Base-by-base conservation (phyloP, 2,329 filamentous ascomycete species). In the Diplodia scrobiculata region DNA sequence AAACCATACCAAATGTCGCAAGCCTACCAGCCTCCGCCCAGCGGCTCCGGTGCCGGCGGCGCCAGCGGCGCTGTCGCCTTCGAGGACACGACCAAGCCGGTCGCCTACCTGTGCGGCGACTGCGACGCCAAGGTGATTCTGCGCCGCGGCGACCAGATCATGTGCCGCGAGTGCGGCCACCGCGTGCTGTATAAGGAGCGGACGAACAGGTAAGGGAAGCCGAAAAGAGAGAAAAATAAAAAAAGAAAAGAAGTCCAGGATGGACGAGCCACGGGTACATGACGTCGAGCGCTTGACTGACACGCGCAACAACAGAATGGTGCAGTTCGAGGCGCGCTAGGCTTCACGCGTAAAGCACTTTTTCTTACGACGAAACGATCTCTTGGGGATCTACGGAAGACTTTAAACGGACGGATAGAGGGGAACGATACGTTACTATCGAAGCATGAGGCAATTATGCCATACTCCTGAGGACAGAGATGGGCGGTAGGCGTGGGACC, bases 101-200 rank as follows among this genome's bases (percentile, higher is more conserved):
- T 83, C 19, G 74, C 78, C 68, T 84, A 84, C 76, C 76, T 80
- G 41, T 96, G 91, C 82, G 92, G 91, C 75, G 91, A 96, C 80
- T 97, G 92, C 83, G 91, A 90, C 67, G 83, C 86, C 69, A 89
- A 90, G 72, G 90, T 94, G 52, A 84, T 86, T 19, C 82, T 96
- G 72, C 89, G 90, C 79, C 86, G 89, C 71, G 89, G 87, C 69
- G 91, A 95, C 73, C 88, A 89, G 38, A 94, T 96, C 71, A 85
- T 91, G 32, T 97, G 92, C 84, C 90, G 91, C 78, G 91, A 93
- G 80, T 99, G 95, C 78, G 95, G 95, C 7, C 95, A 97, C 74
- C 89, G 95, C 70, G 92, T 99, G 68, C 81, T 99, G 71, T 98
- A 98, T 81, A 99, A 99, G 86, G 91, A 97, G 86, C 83, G 95